Conservation (phyloP, 441 rosid species). For the Euphorbia schlechtendalii region DNA sequence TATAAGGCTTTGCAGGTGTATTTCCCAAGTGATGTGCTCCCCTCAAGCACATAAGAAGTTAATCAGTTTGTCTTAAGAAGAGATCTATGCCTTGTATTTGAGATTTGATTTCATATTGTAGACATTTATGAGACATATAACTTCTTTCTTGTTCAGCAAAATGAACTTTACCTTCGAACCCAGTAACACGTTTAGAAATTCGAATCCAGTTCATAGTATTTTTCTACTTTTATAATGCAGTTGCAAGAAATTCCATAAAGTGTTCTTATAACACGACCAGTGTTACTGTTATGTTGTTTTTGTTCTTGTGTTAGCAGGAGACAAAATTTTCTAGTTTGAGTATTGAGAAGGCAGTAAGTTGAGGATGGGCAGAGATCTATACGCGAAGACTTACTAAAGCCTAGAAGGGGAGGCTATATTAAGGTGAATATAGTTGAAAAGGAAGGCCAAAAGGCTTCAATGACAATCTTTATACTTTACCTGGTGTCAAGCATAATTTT, state of each 20-base stretch:
- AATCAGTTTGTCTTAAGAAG: neutral
- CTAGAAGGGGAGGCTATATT: neutral
- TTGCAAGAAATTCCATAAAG: neutral
- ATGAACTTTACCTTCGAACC: neutral
- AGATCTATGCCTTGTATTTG: neutral
- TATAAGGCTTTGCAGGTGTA: constrained; percentile 48
- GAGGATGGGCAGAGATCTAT: neutral
- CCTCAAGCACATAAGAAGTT: constrained; percentile 23
- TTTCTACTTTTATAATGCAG: neutral
- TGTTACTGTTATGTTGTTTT: neutral
- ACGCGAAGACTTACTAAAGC: neutral
- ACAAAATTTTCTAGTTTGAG: neutral
- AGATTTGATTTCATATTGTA: neutral
- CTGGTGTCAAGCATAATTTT: neutral
- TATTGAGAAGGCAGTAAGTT: neutral
- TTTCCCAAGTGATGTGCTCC: constrained; percentile 40
- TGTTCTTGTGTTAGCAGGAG: neutral
- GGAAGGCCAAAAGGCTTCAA: neutral
- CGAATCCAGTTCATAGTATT: neutral
- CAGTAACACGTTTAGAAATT: too few species aligned
- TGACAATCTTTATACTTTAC: neutral
- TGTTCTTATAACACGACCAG: neutral
- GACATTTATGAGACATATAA: neutral
- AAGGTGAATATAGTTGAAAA: neutral
- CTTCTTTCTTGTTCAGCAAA: neutral